Base-by-base conservation (phyloP, 176 grass and related monocot genomes). In the Musa schizocarpa region DNA sequence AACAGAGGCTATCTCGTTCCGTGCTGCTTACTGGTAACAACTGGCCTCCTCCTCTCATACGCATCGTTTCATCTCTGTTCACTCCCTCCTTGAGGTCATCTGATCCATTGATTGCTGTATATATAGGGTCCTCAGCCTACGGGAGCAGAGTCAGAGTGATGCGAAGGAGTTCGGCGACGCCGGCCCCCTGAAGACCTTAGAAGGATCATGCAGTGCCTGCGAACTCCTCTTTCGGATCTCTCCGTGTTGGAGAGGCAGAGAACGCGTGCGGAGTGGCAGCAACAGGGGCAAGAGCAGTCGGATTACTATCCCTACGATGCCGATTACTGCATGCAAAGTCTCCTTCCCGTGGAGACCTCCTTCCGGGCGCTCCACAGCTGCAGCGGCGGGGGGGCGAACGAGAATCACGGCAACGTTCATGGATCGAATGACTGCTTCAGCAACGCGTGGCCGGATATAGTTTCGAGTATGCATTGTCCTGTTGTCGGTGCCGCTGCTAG, bases 401-500 rank as follows among this genome's bases (percentile, higher is more conserved):
- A 54, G 48, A 69, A 4, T 5, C 8, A 48, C 29, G 59, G 13
- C 2, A 52, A 68, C 58, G 68, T 68, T 77, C 53, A 62, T 29
- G 43, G 81, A 9, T 52, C 74, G 11, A 61, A 79, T 52, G 58
- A 67, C 13, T 65, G 54, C 16, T 23, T 82, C 52, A n/a, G 55
- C 8, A 75, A 82, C 53, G 85, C 80, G 54, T 94, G 88, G 90
- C 80, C 91, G 27, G 84, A 92, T 77, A 65, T 92, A 53, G 56
- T 66, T 71, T n/a, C 76, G 34, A 5, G 34, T 57, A 62, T 76
- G 20, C 86, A 82, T 34, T 82, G 70, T 29, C 24, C 68, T 43
- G 66, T 69, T 66, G 74, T 81, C 13, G 80, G 61, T 23, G 82
- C 51, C 34, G 34, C 34, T 53, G 13, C 79, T 13, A 52, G 11